Conservation (phyloP, 1,284 basidiomycete genomes). For the Apiotrichum veenhuisii region DNA sequence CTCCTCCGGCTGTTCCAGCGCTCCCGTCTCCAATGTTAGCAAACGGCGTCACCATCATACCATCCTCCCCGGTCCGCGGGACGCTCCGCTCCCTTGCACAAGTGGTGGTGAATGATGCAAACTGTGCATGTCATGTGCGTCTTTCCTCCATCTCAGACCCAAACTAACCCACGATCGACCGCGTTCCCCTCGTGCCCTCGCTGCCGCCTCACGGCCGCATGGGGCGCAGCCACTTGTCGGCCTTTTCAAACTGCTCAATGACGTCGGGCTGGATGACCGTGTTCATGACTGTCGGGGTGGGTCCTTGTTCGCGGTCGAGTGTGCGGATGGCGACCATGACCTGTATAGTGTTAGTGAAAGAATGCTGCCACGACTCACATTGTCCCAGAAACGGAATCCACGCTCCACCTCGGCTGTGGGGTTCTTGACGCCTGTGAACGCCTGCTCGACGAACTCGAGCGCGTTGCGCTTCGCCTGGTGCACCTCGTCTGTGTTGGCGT, state of each 20-base stretch:
- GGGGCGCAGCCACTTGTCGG: conserved; percentile 86
- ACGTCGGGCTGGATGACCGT: conserved; percentile 55
- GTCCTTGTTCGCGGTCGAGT: conserved; percentile 70
- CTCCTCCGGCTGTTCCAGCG: too few species aligned
- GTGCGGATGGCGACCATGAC: conserved; percentile 82
- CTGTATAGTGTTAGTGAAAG: conserved; percentile 50
- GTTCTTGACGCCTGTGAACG: conserved; percentile 81
- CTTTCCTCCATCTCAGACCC: too few species aligned
- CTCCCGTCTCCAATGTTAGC: too few species aligned
- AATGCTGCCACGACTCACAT: conserved; percentile 59
- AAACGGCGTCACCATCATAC: too few species aligned
- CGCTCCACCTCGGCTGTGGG: conserved; percentile 85
- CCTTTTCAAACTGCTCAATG: conserved; percentile 89
- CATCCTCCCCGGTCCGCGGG: too few species aligned
- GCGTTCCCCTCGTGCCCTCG: background rate
- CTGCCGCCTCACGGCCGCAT: conserved; percentile 64
- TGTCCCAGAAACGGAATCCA: conserved; percentile 97
- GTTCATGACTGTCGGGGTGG: conserved; percentile 60
- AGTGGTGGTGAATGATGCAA: too few species aligned
- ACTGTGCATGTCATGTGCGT: too few species aligned
- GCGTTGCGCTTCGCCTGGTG: conserved; percentile 79
- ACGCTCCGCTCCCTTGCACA: too few species aligned
- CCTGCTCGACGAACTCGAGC: conserved; percentile 85
- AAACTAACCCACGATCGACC: background rate
- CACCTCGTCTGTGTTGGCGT: conserved; percentile 68